A percentile compares a stretch with the other conserved stretches of the same genome.
Conservation (phyloP, 2,329 filamentous ascomycete species). For the Chrysoporthe puriensis region DNA sequence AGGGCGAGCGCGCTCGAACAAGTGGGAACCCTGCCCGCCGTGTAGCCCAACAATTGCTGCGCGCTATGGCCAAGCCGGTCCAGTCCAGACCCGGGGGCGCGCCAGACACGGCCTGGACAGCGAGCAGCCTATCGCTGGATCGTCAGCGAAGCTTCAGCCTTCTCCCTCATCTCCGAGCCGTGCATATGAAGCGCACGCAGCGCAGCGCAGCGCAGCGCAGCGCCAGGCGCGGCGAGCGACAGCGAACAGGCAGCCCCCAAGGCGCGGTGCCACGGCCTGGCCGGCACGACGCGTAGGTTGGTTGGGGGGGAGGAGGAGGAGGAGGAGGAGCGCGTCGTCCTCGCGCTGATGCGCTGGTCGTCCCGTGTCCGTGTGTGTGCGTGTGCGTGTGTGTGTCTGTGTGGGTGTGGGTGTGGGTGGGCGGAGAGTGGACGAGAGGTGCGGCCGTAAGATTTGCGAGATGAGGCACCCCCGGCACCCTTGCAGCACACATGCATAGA, state of each 20-base stretch:
- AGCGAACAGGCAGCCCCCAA: background rate
- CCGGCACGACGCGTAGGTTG: background rate
- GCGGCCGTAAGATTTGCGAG: background rate
- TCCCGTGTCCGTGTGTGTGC: background rate
- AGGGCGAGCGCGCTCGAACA: background rate
- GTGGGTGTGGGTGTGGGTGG: background rate
- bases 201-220: background rate
- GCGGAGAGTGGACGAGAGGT: background rate
- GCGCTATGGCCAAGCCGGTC: too few species aligned
- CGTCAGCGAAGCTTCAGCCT: constrained; percentile 1
- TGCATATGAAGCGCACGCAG: background rate
- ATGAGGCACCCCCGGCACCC: background rate
- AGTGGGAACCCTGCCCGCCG: background rate
- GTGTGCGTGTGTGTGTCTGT: background rate
- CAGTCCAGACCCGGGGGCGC: too few species aligned
- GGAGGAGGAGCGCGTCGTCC: background rate
- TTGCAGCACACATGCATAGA: background rate
- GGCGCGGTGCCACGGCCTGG: background rate
- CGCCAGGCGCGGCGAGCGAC: background rate
- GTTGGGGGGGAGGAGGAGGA: background rate
- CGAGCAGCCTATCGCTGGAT: background rate
- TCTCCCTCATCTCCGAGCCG: background rate
- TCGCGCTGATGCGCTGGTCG: background rate
- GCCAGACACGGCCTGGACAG: too few species aligned
- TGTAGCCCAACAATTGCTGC: background rate